Percentiles rank a stretch among this genome's conserved stretches.
Conservation (phyloP, 768 basidiomycete species). For the Leucosporidium scottii region DNA sequence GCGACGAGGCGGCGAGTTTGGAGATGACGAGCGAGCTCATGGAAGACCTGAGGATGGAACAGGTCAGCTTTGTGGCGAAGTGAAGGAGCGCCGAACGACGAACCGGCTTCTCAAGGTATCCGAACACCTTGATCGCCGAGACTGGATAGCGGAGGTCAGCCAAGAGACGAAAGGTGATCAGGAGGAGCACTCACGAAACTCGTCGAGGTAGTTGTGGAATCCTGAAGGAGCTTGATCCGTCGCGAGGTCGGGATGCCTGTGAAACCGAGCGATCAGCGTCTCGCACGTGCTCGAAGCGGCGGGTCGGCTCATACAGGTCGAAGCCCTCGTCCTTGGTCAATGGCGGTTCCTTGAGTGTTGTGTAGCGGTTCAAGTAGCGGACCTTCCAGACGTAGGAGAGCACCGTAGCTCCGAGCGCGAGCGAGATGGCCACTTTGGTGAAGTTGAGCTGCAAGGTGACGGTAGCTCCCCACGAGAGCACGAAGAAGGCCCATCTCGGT, state of each 20-base stretch:
- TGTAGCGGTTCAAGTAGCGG: constrained; percentile 44
- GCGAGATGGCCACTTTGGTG: constrained; percentile 76
- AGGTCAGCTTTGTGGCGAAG: background rate
- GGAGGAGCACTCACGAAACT: constrained; percentile 56
- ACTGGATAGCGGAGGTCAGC: constrained; percentile 17
- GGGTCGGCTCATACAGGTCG: constrained; percentile 54
- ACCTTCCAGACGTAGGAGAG: constrained; percentile 72
- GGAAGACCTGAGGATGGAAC: constrained; percentile 62
- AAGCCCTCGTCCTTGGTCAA: constrained; percentile 33
- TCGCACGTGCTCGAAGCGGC: background rate
- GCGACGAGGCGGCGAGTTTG: constrained; percentile 93
- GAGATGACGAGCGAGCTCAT: constrained; percentile 90
- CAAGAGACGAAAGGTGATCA: too few species aligned
- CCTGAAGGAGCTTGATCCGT: constrained; percentile 55
- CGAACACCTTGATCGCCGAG: constrained; percentile 92
- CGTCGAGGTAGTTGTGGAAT: constrained; percentile 94
- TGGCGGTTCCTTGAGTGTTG: constrained; percentile 43
- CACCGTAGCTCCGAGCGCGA: constrained; percentile 57
- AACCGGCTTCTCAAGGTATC: constrained; percentile 95
- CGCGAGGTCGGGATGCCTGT: constrained; percentile 76
- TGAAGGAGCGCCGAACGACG: constrained; percentile 37
- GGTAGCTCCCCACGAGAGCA: constrained; percentile 39
- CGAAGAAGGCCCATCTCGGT: constrained; percentile 51
- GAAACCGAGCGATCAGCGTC: background rate
- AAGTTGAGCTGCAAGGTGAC: constrained; percentile 66